Evolutionary conservation across 2,329 filamentous ascomycete genomes (phyloP), one percentile per base, ranked within the genome.

Genomic region (Nemania serpens): DNA sequence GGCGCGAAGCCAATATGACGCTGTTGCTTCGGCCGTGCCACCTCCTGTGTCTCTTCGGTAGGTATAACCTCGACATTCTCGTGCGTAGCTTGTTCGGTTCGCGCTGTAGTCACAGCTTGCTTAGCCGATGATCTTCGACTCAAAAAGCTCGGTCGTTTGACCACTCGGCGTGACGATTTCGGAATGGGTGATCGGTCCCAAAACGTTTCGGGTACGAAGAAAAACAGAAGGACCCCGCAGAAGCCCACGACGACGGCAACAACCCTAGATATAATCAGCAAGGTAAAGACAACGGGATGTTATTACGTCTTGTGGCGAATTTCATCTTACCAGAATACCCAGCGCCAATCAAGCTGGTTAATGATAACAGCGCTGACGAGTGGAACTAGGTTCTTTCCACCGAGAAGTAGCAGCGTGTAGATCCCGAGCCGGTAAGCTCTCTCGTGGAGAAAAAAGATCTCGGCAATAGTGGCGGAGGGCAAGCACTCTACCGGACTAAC

Each of bases 371-470:
- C 94, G 73, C 91, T 96, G 22, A 96, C 88, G 22, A 97, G 78
- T 0, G 94, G 94, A 4, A 97, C 83, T 64, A 98, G 74, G 68
- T 97, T 98, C 81, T 97, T 97, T 51, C 93, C 93, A 13, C 93
- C 91, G 0, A 98, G 83, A 12, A 98, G 82, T 5, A 98, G 80
- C 18, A 98, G 77, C 0, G 93, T 97, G 73, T 98, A 98, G 22
- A 98, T 93, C 10, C 95, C 95, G 46, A 98, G 87, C 4, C 94
- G 89, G 37, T 61, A 98, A 0, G 94, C 94, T 62, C 94, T 84
- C 77, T 98, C 94, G 70, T 98, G 94, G 18, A 98, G 81, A 72
- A 97, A 97, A 79, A 93, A 98, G 62, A 98, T 97, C 75, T 98
- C 94, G 3, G 93, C 93, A 70, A 98, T 94, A 0, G 93, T 97